A percentile compares a stretch with the other conserved stretches of the same genome.
phyloP scores from a whole-genome alignment of 164 flowering plant species.

The Malania oleifera region DNA sequence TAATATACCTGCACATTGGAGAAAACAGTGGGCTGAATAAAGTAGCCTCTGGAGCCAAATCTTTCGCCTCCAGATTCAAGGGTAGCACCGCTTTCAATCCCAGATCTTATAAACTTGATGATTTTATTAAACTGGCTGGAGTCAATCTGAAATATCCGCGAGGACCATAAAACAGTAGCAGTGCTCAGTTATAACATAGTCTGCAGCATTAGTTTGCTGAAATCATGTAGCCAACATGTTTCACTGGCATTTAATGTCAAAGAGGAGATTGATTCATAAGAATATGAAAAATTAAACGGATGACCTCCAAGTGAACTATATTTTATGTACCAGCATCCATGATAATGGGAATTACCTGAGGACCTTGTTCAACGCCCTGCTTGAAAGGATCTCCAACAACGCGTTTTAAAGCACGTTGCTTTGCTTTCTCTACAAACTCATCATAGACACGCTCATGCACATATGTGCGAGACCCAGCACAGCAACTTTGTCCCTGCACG shows the following conservation, averaged over 20 bases:
- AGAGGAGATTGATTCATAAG: too few species aligned
- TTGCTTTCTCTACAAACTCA: slow-evolving; percentile 7
- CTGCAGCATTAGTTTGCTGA: too few species aligned
- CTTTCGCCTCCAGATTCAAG: background rate
- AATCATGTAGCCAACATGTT: too few species aligned
- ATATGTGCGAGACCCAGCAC: slow-evolving; percentile 9
- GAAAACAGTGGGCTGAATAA: background rate
- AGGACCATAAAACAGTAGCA: too few species aligned
- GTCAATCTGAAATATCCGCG: too few species aligned
- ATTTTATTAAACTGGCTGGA: background rate
- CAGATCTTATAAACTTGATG: background rate
- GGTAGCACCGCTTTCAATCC: background rate
- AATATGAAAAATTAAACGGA: too few species aligned
- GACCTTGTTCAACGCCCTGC: slow-evolving; percentile 1
- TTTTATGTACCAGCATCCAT: too few species aligned
- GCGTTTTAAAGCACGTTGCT: slow-evolving; percentile 1
- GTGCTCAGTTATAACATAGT: too few species aligned
- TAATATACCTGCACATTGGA: background rate
- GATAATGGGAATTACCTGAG: background rate
- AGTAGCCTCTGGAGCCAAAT: background rate
- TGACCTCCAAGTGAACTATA: too few species aligned
- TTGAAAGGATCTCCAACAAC: slow-evolving; percentile 7
- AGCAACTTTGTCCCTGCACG: slow-evolving; percentile 3
- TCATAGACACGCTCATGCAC: slow-evolving; percentile 5
- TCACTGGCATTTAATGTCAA: too few species aligned